Base-by-base conservation (phyloP, 2,329 filamentous ascomycete genomes). In the Monilinia vaccinii-corymbosi region DNA sequence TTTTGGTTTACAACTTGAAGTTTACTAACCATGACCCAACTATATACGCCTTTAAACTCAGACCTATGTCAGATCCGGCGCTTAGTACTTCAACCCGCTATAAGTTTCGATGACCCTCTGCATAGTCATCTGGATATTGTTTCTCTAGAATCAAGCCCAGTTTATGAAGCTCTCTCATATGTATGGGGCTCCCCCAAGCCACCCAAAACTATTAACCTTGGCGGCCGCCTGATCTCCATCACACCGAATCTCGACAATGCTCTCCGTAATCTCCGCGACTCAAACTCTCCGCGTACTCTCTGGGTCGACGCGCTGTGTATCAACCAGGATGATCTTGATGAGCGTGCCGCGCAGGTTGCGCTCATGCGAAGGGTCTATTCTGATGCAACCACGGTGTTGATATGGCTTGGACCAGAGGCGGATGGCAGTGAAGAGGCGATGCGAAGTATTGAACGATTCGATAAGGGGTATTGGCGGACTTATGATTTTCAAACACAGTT, bases 361-460 rank as follows among this genome's bases (percentile, higher is more conserved):
- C 56, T 64, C 6, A 70, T 68, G 66, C 57, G 61, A 13, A 34
- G 63, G 0, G 63, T 69, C 8, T 70, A 64, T 42, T 45, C 63
- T n/a, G 8, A 45, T 5, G 65, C 66, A n/a, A 31, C 38, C 14
- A 31, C 45, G 7, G 56, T 58, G 1, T 16, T 61, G 10, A 44
- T 61, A 36, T 62, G 61, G 61, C 50, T 63, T 1, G 61, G 61
- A 34, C 31, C 49, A 36, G 34, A 58, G 10, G 36, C 52, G 1
- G 36, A 49, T 9, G 46, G 28, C 14, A 58, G 56, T 38, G 56
- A 50, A 23, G n/a, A 40, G n/a, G 32, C 46, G 16, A 58, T 58
- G 45, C 46, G 14, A 21, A 58, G 56, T 32, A n/a, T 50, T 34
- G 46, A 58, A 13, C 13, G 25, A 5, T 58, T 40, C 16, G 44